Evolutionary conservation across 495 filamentous ascomycete genomes (phyloP).

Genomic region (Hypoxylon lenormandii): DNA sequence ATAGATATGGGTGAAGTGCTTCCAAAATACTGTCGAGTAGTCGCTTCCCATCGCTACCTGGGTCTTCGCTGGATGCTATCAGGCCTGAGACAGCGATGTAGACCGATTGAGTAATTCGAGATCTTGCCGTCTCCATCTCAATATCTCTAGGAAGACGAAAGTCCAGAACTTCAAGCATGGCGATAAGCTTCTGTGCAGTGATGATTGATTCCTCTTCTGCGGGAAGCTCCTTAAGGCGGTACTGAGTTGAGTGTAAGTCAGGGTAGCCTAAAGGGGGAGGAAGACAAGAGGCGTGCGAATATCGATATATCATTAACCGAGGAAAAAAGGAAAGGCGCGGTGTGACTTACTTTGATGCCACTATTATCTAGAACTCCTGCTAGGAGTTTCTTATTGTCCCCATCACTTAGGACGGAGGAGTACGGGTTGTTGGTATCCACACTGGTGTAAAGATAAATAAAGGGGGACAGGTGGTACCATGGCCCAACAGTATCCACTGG

Average conservation of each 20-base stretch:
- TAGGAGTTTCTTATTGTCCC: not conserved
- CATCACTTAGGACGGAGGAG: not conserved
- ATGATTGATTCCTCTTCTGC: not conserved
- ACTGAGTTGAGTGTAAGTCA: slow-evolving; percentile 6
- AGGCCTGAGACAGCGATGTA: slow-evolving; percentile 46
- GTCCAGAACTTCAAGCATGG: slow-evolving; percentile 48
- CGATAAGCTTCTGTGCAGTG: slow-evolving; percentile 48
- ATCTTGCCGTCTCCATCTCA: slow-evolving; percentile 48
- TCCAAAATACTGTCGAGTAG: slow-evolving; percentile 20
- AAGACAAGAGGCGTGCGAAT: not conserved
- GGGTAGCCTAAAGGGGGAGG: not conserved
- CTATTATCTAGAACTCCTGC: slow-evolving; percentile 1
- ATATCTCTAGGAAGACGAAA: slow-evolving; percentile 51
- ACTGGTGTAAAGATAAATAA: slow-evolving; percentile 51
- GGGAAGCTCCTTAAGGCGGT: not conserved
- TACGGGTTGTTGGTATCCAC: slow-evolving; percentile 42
- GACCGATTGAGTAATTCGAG: slow-evolving; percentile 50
- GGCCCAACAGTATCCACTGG: slow-evolving; percentile 56
- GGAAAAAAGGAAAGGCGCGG: not conserved
- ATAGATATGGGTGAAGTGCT: slow-evolving; percentile 29
- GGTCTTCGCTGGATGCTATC: not conserved
- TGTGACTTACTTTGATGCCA: slow-evolving; percentile 17
- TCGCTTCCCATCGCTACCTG: not conserved
- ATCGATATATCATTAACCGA: not conserved
- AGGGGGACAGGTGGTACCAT: slow-evolving; percentile 57